Evolutionary conservation across 139 green algal species (phyloP), one percentile per base, ranked within the genome.

Genomic region (Edaphochlamys debaryana): DNA sequence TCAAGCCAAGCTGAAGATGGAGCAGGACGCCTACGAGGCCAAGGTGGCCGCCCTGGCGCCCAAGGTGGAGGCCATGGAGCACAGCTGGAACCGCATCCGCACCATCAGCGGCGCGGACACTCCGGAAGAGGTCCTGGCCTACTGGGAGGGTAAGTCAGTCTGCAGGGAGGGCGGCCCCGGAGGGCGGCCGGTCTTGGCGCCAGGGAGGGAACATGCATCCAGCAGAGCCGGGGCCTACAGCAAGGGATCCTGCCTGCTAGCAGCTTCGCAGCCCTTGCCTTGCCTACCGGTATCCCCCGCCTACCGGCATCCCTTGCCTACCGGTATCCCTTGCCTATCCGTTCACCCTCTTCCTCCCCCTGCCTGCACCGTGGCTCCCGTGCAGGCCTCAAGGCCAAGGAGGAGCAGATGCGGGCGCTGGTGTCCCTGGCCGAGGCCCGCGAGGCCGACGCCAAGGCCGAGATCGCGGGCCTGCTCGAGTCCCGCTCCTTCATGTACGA

Each of bases 61-160:
- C 88, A 79, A 96, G 90, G 91, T 98, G 38, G 92, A 98, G 67
- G 91, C 87, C 0, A 93, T 98, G 92, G 93, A 98, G 81, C 90
- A 91, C 13, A 88, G 75, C 50, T 98, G 95, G 95, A 94, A 93
- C 69, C 87, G 92, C 50, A 90, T 98, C 82, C 88, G 94, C 69
- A 93, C 89, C 67, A 94, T 95, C 75, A 92, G 79, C 27, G 93
- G 94, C 8, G 94, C 92, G 36, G 86, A 92, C 71, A 94, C 85
- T 20, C 84, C 91, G 19, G 90, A 95, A 50, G 91, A 96, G 22
- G 90, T 98, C 42, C 93, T 98, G 50, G 74, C 85, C 17, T 95
- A 95, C 92, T 98, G 92, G 92, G 84, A 94, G 76, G 93, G 93
- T 93, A 72, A 30, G 63, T 40, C 3, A 23, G 60, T 25, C 17